Conservation (phyloP, 441 rosid genomes). For the Corymbia calophylla region DNA sequence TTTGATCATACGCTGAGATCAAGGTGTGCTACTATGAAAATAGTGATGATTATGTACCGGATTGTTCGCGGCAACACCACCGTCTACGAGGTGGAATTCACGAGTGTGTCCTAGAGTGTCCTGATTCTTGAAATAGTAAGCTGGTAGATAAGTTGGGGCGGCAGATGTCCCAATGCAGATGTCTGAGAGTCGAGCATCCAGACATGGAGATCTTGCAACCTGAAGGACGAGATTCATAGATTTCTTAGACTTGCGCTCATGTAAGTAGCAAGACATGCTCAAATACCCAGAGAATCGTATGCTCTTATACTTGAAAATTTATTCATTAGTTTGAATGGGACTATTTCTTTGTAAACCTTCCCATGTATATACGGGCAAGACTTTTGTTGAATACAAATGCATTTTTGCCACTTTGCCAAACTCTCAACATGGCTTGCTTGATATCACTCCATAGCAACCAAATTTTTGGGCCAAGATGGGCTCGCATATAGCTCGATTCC, state of each 20-base stretch:
- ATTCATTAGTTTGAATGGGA: neutral
- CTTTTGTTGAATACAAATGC: no score
- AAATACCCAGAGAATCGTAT: neutral
- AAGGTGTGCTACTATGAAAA: neutral
- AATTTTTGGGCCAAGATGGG: neutral
- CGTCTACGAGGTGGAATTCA: slow-evolving; percentile 30
- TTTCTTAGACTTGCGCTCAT: neutral
- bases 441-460: neutral
- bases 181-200: slow-evolving; percentile 38
- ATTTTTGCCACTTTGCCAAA: no score
- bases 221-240: neutral
- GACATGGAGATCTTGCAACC: slow-evolving; percentile 1
- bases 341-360: neutral
- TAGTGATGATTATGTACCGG: slow-evolving; percentile 15
- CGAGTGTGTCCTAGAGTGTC: neutral
- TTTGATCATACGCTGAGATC: neutral
- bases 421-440: no score
- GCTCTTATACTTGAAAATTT: neutral
- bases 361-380: no score
- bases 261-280: neutral
- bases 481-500: neutral
- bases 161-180: slow-evolving; percentile 58
- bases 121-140: slow-evolving; percentile 22
- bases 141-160: slow-evolving; percentile 65
- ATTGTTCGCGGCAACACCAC: slow-evolving; percentile 32